Base-by-base conservation (phyloP, 2,329 filamentous ascomycete species). In the Apiospora malaysiana region DNA sequence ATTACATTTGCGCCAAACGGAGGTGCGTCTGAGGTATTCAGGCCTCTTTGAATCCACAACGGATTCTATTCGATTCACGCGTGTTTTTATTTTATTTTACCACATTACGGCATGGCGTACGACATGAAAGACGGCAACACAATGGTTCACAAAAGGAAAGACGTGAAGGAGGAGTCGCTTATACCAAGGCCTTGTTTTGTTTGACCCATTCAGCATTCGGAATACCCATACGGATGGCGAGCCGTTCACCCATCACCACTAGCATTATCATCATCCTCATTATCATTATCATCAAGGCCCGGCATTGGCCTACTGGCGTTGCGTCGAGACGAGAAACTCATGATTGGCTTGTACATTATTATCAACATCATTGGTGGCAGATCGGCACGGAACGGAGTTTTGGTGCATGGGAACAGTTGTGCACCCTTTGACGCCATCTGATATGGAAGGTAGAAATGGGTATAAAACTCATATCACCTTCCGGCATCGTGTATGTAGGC, bases 381-480 rank as follows among this genome's bases (percentile, higher is more conserved):
- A 49, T 51, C 67, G 46, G 67, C n/a, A 49, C 67, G 67, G 67
- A 40, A 49, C 47, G 67, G 67, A 68, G 67, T 68, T 68, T 49
- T 42, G 46, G 46, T 68, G 66, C 66, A 49, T 23, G 21, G 65
- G 65, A 66, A 45, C 25, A 25, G 25, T 27, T 27, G 49, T 27
- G 49, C 49, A 56, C 23, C 25, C 25, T 63, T 63, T 63, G 56
- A 27, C 56, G 56, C 56, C 56, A 47, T 47, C 43, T 47, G 66
- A 32, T 7, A 32, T 23, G 42, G 43, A 42, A 47, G 66, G 46
- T 27, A 23, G 66, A 37, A 47, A 40, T 63, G 56, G 46, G 66
- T 18, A 14, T n/a, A 10, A 7, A 21, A 7, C 66, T 23, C 37
- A 32, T 47, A n/a, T 2, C 3, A n/a, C 37, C 66, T 47, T 68